These are phyloP conservation scores for Entomortierella chlamydospora DNA, from an alignment of 192 early-diverging fungal genomes.

Conservation along the genomic window DNA sequence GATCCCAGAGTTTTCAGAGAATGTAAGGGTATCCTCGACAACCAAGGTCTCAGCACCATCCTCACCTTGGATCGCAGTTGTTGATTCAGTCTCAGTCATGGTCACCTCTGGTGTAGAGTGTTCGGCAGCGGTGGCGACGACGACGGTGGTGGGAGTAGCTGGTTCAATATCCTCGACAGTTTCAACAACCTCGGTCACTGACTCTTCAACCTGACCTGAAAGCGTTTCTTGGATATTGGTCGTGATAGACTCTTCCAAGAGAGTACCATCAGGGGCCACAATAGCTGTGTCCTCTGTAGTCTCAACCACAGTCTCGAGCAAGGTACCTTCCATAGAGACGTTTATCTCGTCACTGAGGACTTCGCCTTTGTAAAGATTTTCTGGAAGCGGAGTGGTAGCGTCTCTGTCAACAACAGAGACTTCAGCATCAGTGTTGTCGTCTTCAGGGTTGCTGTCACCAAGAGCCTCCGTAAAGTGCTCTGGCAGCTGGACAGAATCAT, in stretches of 20 bases:
- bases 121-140: not conserved
- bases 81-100: constrained; percentile 20
- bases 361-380: not conserved
- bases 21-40: constrained; percentile 28
- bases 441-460: not conserved
- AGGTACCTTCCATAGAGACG: constrained; percentile 4
- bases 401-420: not conserved
- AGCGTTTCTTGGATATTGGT: constrained; percentile 17
- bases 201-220: constrained; percentile 16
- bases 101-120: not conserved
- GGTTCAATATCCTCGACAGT: constrained; percentile 27
- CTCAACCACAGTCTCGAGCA: constrained; percentile 24
- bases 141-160: not conserved
- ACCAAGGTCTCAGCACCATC: constrained; percentile 20
- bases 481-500: constrained; percentile 13
- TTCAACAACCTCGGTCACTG: constrained; percentile 18
- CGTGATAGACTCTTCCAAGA: constrained; percentile 31
- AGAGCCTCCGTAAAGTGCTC: constrained; percentile 31
- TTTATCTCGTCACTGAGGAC: constrained; percentile 15
- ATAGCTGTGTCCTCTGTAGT: constrained; percentile 26
- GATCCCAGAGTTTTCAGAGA: constrained; percentile 22
- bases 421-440: not conserved
- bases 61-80: constrained; percentile 6
- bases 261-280: constrained; percentile 15
- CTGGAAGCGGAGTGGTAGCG: not conserved